phyloP scores from a whole-genome alignment of 176 grass and related monocot species.

The Oryza meridionalis region DNA sequence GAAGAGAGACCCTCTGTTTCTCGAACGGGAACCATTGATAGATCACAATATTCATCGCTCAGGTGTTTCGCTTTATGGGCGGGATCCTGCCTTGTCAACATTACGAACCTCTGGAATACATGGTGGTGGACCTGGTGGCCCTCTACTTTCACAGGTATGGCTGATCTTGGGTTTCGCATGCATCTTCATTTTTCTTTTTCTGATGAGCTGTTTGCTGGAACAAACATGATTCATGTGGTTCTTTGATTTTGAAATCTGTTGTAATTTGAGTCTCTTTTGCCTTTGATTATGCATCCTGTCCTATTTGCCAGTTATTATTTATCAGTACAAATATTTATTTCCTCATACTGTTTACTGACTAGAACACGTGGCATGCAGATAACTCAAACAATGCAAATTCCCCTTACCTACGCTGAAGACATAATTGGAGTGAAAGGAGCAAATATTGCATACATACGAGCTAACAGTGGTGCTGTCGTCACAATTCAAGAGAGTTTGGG shows the following conservation, averaged over 20 bases:
- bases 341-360: slow-evolving; percentile 38
- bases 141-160: slow-evolving; percentile 78
- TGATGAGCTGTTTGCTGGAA: slow-evolving; percentile 12
- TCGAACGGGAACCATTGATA: slow-evolving; percentile 66
- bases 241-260: slow-evolving; percentile 7
- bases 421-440: slow-evolving; percentile 92
- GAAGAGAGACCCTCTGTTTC: slow-evolving; percentile 66
- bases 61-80: slow-evolving; percentile 82
- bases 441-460: slow-evolving; percentile 92
- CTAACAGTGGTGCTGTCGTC: slow-evolving; percentile 78
- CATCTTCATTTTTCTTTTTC: slow-evolving; percentile 21
- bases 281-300: slow-evolving; percentile 23
- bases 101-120: slow-evolving; percentile 67
- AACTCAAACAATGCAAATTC: slow-evolving; percentile 99
- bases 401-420: slow-evolving; percentile 93
- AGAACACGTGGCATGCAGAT: slow-evolving; percentile 53
- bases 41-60: slow-evolving; percentile 69
- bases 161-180: slow-evolving; percentile 26
- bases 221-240: neutral
- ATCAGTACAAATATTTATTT: slow-evolving; percentile 1
- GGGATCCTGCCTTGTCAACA: slow-evolving; percentile 78
- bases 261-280: slow-evolving; percentile 11
- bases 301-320: slow-evolving; percentile 2
- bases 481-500: slow-evolving; percentile 88
- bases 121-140: slow-evolving; percentile 59